These are phyloP conservation scores for Parachaetomium inaequale DNA, from an alignment of 495 filamentous ascomycete genomes.

Conservation along the genomic window DNA sequence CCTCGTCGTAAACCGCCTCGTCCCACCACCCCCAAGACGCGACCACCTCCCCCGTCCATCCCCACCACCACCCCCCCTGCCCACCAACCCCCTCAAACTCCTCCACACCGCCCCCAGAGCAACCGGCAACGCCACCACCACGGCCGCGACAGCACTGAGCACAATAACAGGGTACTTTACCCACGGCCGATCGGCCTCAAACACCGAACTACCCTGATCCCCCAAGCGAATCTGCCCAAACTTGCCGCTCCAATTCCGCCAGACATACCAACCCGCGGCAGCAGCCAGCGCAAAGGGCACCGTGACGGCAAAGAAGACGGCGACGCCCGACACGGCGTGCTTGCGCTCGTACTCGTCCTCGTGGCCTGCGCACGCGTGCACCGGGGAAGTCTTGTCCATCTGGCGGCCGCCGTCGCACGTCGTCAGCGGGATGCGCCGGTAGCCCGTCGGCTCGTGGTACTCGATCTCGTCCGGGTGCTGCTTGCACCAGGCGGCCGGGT, in stretches of 20 bases:
- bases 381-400: conserved; percentile 58
- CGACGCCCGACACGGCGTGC: conserved; percentile 62
- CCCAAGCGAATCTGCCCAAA: conserved; percentile 88
- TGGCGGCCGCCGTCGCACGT: conserved; percentile 74
- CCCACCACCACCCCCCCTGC: conserved; percentile 34
- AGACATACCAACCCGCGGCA: conserved; percentile 79
- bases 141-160: conserved; percentile 59
- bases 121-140: conserved; percentile 76
- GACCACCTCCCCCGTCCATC: conserved; percentile 38
- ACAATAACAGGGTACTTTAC: conserved; percentile 71
- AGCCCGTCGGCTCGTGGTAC: conserved; percentile 80
- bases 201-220: conserved; percentile 48
- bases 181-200: conserved; percentile 63
- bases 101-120: conserved; percentile 65
- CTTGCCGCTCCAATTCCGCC: conserved; percentile 78
- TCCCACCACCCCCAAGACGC: conserved; percentile 48
- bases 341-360: conserved; percentile 72
- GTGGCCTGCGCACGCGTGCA: conserved; percentile 66
- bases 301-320: conserved; percentile 82
- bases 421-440: conserved; percentile 83
- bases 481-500: conserved; percentile 61
- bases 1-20: conserved; percentile 71
- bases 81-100: conserved; percentile 46
- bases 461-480: conserved; percentile 62
- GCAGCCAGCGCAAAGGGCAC: conserved; percentile 65